Evolutionary conservation across 2,329 filamentous ascomycete species (phyloP), one percentile per base, ranked within the genome.

Genomic region (Scedosporium apiospermum): DNA sequence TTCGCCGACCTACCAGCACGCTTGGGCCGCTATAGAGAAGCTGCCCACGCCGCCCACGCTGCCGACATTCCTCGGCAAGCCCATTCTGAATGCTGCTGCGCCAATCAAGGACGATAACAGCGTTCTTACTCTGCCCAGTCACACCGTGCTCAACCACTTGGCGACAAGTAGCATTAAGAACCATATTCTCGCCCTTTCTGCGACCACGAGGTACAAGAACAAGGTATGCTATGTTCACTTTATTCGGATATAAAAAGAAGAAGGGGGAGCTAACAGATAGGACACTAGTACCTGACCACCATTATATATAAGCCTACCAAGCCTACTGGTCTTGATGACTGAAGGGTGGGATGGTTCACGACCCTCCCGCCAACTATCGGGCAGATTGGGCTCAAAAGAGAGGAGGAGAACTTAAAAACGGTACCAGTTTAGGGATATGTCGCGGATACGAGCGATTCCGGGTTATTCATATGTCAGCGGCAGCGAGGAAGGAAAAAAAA

Each of bases 101-200:
- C 87, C 93, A 6, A 91, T 96, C 82, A 98, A 98, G 78, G 95
- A 99, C 73, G 95, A 99, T 76, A 96, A 93, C 74, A 97, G 93
- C 76, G 95, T 99, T 65, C 78, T 99, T 66, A 95, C 91, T 68
- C 93, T 97, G 83, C 95, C 95, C 14, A 99, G 98, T 70, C 93
- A 99, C 71, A 97, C 95, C 0, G 91, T 98, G 38, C 78, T 99
- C 66, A 99, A 99, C 68, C 95, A 99, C 74, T 79, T 99, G 68
- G 93, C 93, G 58, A 99, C 95, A 3, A 98, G 93, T 75, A 97
- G 93, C 74, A 99, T 99, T 75, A 97, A 96, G 79, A 92, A 96
- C 68, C 93, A 93, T 66, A 90, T 98, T 27, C 81, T 99, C 66
- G 95, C 95, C 41, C 96, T 96, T 5, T 97, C 93, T 70, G 93